Conservation (phyloP, 2,329 filamentous ascomycete genomes). For the Fusarium pilosicola region DNA sequence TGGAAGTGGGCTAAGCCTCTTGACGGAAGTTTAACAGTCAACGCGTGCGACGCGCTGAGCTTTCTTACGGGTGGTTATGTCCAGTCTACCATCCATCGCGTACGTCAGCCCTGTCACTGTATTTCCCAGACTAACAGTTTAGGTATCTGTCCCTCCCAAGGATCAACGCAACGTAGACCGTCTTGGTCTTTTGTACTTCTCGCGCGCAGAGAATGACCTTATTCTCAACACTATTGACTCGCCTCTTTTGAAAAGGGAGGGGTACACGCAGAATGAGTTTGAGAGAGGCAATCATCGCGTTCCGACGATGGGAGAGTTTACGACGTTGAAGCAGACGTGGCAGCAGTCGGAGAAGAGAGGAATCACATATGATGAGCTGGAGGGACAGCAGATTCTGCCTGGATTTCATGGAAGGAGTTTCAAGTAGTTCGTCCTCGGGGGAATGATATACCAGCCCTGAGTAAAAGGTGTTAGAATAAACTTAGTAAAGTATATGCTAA, state of each 20-base stretch:
- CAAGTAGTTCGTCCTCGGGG: background rate
- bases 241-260: slow-evolving; percentile 49
- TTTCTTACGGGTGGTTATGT: slow-evolving; percentile 60
- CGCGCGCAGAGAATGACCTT: slow-evolving; percentile 55
- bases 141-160: slow-evolving; percentile 52
- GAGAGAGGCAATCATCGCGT: slow-evolving; percentile 46
- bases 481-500: background rate
- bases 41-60: slow-evolving; percentile 60
- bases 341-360: slow-evolving; percentile 41
- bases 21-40: slow-evolving; percentile 62
- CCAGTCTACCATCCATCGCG: slow-evolving; percentile 55
- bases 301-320: slow-evolving; percentile 53
- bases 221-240: slow-evolving; percentile 52
- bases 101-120: background rate
- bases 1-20: slow-evolving; percentile 64
- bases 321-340: slow-evolving; percentile 51
- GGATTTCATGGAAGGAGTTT: slow-evolving; percentile 40
- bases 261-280: slow-evolving; percentile 51
- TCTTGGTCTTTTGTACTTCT: slow-evolving; percentile 62
- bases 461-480: background rate
- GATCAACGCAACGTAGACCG: slow-evolving; percentile 58
- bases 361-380: slow-evolving; percentile 36
- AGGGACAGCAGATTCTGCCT: slow-evolving; percentile 49
- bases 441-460: rapidly evolving
- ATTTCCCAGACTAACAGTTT: rapidly evolving